phyloP scores from a whole-genome alignment of 768 basidiomycete genomes.

The Cyclocybe cylindracea region DNA sequence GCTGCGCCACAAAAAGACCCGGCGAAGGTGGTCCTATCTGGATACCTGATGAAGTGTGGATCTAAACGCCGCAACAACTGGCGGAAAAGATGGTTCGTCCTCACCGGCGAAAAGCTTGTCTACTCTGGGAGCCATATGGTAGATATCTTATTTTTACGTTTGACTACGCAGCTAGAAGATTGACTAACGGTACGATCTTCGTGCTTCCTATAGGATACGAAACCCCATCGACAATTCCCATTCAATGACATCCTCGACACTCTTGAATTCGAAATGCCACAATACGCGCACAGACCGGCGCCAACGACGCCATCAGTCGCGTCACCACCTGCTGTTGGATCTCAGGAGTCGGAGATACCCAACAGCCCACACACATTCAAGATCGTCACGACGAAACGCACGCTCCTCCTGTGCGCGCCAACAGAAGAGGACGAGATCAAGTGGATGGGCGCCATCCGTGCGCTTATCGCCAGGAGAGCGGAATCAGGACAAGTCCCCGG shows the following conservation, averaged over 20 bases:
- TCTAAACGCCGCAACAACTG: constrained; percentile 84
- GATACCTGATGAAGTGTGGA: constrained; percentile 97
- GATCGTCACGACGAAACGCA: constrained; percentile 92
- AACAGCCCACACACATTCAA: constrained; percentile 78
- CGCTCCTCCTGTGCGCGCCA: constrained; percentile 88
- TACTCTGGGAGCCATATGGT: constrained; percentile 98
- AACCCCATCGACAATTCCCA: constrained; percentile 83
- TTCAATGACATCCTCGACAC: constrained; percentile 89
- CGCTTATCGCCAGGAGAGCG: constrained; percentile 78
- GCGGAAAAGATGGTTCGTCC: constrained; percentile 96
- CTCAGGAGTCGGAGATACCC: constrained; percentile 43
- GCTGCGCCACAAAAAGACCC: constrained; percentile 50
- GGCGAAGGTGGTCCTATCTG: constrained; percentile 80
- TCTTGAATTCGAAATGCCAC: constrained; percentile 76
- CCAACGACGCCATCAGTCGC: constrained; percentile 33
- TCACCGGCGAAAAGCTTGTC: constrained; percentile 84
- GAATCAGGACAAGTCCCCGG: constrained; percentile 53
- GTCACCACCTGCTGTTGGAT: constrained; percentile 34
- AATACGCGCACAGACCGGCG: constrained; percentile 43
- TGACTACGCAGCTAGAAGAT: not conserved
- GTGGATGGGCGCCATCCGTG: constrained; percentile 94
- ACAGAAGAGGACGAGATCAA: constrained; percentile 98
- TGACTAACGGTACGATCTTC: too few relatives aligned
- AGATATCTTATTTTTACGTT: constrained; percentile 28
- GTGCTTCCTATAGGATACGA: constrained; percentile 67